Percentiles rank a stretch among this genome's conserved stretches.
These are phyloP conservation scores for Phytophthora pistaciae DNA, from an alignment of 352 stramenopile species.

Conservation along the genomic window DNA sequence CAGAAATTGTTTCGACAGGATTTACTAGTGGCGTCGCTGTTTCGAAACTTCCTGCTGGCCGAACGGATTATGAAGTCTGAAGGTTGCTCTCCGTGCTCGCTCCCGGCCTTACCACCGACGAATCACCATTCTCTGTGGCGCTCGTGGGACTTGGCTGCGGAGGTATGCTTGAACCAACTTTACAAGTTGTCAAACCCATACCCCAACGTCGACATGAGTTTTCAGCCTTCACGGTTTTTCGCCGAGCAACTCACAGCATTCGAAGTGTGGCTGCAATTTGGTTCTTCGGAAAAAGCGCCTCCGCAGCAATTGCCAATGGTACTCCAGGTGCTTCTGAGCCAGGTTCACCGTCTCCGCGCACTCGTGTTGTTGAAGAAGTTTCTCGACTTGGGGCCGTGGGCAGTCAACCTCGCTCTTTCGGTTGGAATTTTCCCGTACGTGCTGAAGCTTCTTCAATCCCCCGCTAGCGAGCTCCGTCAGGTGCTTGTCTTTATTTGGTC, in stretches of 20 bases:
- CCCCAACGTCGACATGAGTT: conserved; percentile 68
- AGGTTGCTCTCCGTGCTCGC: conserved; percentile 89
- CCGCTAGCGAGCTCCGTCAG: conserved; percentile 95
- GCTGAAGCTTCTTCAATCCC: conserved; percentile 97
- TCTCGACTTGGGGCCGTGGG: conserved; percentile 95
- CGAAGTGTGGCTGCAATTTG: conserved; percentile 99
- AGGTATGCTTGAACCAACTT: conserved; percentile 97
- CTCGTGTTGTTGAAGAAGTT: conserved; percentile 97
- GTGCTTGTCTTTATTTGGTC: conserved; percentile 95
- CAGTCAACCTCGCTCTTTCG: conserved; percentile 92
- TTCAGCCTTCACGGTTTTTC: conserved; percentile 97
- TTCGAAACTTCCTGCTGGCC: conserved; percentile 98
- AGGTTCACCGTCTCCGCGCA: conserved; percentile 97
- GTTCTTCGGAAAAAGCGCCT: conserved; percentile 85
- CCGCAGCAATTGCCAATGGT: conserved; percentile 99
- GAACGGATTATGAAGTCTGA: conserved; percentile 97
- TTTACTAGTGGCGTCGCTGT: conserved; percentile 98
- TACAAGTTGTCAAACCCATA: conserved; percentile 86
- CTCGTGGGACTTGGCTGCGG: conserved; percentile 98
- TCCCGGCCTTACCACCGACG: conserved; percentile 95
- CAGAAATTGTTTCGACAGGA: conserved; percentile 99
- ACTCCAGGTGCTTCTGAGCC: conserved; percentile 96
- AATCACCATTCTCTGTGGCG: conserved; percentile 98
- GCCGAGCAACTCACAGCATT: conserved; percentile 99
- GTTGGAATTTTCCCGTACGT: conserved; percentile 99